Base-by-base conservation (phyloP, 2,329 filamentous ascomycete genomes). In the Calonectria crousiana region DNA sequence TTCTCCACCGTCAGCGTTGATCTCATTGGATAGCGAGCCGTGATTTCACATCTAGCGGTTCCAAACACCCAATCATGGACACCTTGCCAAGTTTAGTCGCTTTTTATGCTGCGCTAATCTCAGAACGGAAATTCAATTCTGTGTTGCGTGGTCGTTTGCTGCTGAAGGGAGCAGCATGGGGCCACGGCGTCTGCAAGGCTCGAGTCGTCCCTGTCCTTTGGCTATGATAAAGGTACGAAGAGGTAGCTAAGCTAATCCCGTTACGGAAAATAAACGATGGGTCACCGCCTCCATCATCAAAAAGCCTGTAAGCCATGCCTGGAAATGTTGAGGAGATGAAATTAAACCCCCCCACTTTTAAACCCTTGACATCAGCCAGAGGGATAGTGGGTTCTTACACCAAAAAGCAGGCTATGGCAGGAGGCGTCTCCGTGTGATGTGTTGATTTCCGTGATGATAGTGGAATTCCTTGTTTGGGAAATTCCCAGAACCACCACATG, bases 391-490 rank as follows among this genome's bases (percentile, higher is more conserved):
- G 2, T 32, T 32, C 4, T 8, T 32, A 32, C 30, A 32, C 30
- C 30, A 32, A 32, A 32, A 32, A 32, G 8, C 30, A 32, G 30
- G 30, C 30, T 32, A 4, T 32, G 30, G 30, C 4, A 32, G 8
- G 30, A 32, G 30, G 30, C 30, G 30, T 11, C 10, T 9, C 10
- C 32, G 10, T 34, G 32, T 9, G 6, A 34, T 11, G 32, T 11
- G 32, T 11, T 34, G 32, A 34, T 34, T 2, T 11, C 32, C 10
- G 6, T 2, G 32, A 34, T 8, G 8, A 6, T 70, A 10, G 64
- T 70, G 67, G 56, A 70, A 32, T 53, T 64, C 0, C 67, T 16
- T 20, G 32, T 70, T 64, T 53, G 20, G 67, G 67, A 41, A 70
- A 20, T 53, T 38, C 67, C 44, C 64, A 70, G 44, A 34, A 53